phyloP scores from a whole-genome alignment of 2,329 filamentous ascomycete genomes.

The Epichloe bromicola region DNA sequence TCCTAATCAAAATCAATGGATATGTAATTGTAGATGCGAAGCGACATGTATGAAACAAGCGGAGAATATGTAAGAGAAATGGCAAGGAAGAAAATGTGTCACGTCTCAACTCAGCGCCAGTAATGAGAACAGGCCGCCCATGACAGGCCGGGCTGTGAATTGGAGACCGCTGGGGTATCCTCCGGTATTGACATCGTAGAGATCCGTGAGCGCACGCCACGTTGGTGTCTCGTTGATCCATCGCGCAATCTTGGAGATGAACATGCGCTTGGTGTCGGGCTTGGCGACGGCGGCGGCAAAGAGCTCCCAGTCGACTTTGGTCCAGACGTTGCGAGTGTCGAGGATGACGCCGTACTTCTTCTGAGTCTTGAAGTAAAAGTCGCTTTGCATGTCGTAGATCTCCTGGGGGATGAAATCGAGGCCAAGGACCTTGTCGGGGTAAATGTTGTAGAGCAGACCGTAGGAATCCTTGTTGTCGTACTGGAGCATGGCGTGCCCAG shows the following conservation, averaged over 20 bases:
- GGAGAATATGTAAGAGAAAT: not conserved
- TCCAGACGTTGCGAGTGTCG: conserved; percentile 68
- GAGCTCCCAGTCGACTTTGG: conserved; percentile 81
- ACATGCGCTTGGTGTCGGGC: conserved; percentile 44
- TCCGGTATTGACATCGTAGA: conserved; percentile 61
- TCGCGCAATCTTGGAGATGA: conserved; percentile 53
- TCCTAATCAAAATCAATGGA: not conserved
- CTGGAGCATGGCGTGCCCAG: conserved; percentile 61
- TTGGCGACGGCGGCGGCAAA: conserved; percentile 67
- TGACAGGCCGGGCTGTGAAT: conserved; percentile 69
- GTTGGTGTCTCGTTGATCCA: conserved; percentile 67
- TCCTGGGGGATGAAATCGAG: conserved; percentile 59
- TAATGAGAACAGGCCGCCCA: conserved; percentile 69
- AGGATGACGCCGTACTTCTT: conserved; percentile 71
- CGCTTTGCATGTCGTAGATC: conserved; percentile 65
- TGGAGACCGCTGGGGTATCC: conserved; percentile 50
- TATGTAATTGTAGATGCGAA: not conserved
- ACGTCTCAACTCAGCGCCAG: conserved; percentile 39
- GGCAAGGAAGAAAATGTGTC: not conserved
- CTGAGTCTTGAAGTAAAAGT: conserved; percentile 61
- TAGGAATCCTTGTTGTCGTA: conserved; percentile 53
- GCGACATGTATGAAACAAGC: not conserved
- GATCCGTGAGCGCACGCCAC: conserved; percentile 60
- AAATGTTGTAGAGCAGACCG: conserved; percentile 63
- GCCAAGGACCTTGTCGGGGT: conserved; percentile 62